Base-by-base conservation (phyloP, 2,329 filamentous ascomycete species). In the Magnaporthales sp. region DNA sequence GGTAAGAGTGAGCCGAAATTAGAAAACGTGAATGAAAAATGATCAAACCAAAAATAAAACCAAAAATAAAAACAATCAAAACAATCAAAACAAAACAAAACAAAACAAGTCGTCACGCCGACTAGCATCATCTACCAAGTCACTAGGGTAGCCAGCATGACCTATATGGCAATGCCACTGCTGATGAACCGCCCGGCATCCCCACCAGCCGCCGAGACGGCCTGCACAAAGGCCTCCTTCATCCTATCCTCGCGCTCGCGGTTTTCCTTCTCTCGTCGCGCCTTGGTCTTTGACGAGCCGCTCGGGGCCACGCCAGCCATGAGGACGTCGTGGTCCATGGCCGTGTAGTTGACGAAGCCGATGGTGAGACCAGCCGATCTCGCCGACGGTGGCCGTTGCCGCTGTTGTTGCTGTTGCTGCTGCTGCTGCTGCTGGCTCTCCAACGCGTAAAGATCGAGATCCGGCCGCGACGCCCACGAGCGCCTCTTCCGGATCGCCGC, bases 241-340 rank as follows among this genome's bases (percentile, higher is more conserved):
- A 93, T 74, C 74, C 85, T 83, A 89, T 89, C 62, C 31, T 46
- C 38, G 32, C 29, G 56, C 74, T 97, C 94, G 66, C 85, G 82
- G 1, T 92, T 92, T 79, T 97, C 94, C 76, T 92, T 91, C 77
- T 98, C 94, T 64, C 95, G 81, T 66, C 93, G 81, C n/a, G 92
- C 92, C 76, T 97, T 97, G 9, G 95, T 98, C 84, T 98, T 98
- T 71, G 87, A 91, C 71, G 89, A 93, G 10, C 95, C 95, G 70
- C 90, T 93, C 0, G 94, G 94, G 62, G 95, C 95, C 13, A 99
- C 95, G 5, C 93, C 94, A 8, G 87, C 92, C 77, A 99, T 86
- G 60, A 99, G 89, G 74, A 90, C 86, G 15, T 84, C 81, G 72
- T 88, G 89, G 76, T 99, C 93, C 64, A 84, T 82, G 0, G 92